A percentile compares a stretch with the other conserved stretches of the same genome.
Evolutionary conservation across 2,329 filamentous ascomycete genomes (phyloP).

Genomic region (Epicoccum nigrum): DNA sequence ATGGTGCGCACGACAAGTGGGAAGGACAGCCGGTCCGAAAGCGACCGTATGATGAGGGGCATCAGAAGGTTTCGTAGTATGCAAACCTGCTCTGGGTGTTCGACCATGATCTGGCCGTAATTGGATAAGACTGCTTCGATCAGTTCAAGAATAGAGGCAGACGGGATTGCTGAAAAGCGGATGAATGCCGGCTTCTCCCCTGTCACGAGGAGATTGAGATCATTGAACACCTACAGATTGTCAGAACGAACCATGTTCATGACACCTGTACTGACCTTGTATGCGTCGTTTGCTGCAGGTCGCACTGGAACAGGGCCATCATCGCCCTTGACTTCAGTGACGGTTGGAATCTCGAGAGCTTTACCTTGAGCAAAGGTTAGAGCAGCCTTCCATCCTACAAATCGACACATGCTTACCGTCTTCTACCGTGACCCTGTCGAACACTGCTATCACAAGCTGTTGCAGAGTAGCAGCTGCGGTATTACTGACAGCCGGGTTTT

Average conservation of each 20-base stretch:
- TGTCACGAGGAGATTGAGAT: constrained; percentile 86
- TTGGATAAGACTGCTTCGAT: constrained; percentile 90
- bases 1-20: constrained; percentile 81
- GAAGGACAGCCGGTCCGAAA: constrained; percentile 81
- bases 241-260: constrained; percentile 11
- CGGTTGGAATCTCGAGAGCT: constrained; percentile 60
- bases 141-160: constrained; percentile 86
- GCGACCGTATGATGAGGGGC: constrained; percentile 77
- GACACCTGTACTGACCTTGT: constrained; percentile 60
- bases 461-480: constrained; percentile 96
- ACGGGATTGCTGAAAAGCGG: constrained; percentile 75
- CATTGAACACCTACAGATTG: constrained; percentile 73
- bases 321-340: constrained; percentile 71
- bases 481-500: constrained; percentile 91
- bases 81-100: constrained; percentile 79
- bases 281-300: constrained; percentile 83
- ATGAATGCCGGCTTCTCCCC: constrained; percentile 83
- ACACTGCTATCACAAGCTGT: constrained; percentile 89
- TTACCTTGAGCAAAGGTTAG: constrained; percentile 34
- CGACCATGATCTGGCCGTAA: constrained; percentile 78
- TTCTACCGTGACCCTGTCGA: constrained; percentile 86
- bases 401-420: constrained; percentile 62
- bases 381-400: background rate
- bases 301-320: constrained; percentile 70
- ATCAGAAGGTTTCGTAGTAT: constrained; percentile 79